These are phyloP conservation scores for Hymenoscyphus scutula DNA, from an alignment of 2,329 filamentous ascomycete species.

Conservation along the genomic window DNA sequence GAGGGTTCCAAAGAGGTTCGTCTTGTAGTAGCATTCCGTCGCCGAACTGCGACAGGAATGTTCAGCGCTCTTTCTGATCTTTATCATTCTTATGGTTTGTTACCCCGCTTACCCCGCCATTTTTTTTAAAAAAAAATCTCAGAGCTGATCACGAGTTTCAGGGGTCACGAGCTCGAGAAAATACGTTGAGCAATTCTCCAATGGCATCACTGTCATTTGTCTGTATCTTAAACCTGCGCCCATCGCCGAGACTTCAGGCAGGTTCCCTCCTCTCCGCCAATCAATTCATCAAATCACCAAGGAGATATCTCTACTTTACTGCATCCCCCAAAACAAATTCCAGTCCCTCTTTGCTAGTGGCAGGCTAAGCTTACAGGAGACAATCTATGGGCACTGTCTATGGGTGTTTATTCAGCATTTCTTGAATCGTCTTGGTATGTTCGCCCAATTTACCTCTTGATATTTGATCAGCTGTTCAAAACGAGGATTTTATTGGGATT, in stretches of 20 bases:
- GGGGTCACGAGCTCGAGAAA: slow-evolving; percentile 93
- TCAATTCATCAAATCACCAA: slow-evolving; percentile 99
- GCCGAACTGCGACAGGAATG: slow-evolving; percentile 84
- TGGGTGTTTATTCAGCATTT: slow-evolving; percentile 99
- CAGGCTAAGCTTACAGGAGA: slow-evolving; percentile 88
- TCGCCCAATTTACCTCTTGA: slow-evolving; percentile 15
- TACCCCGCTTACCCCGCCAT: slow-evolving; percentile 41
- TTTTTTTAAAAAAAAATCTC: neutral
- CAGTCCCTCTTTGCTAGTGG: slow-evolving; percentile 84
- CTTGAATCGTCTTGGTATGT: slow-evolving; percentile 77
- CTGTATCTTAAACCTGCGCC: slow-evolving; percentile 80
- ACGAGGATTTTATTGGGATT: neutral
- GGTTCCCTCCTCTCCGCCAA: slow-evolving; percentile 79
- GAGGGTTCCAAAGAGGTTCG: slow-evolving; percentile 89
- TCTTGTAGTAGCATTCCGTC: slow-evolving; percentile 90
- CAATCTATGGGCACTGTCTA: slow-evolving; percentile 93
- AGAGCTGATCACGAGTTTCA: slow-evolving; percentile 53
- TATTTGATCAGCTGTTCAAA: neutral
- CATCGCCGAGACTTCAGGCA: slow-evolving; percentile 53
- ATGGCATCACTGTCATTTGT: slow-evolving; percentile 96
- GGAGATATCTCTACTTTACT: slow-evolving; percentile 95
- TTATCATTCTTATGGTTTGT: slow-evolving; percentile 89
- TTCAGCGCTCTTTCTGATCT: slow-evolving; percentile 95
- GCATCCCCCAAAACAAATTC: slow-evolving; percentile 95
- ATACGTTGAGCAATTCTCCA: slow-evolving; percentile 98